Conservation (phyloP, 768 basidiomycete species). For the Tylopilus rubrobrunneus region DNA sequence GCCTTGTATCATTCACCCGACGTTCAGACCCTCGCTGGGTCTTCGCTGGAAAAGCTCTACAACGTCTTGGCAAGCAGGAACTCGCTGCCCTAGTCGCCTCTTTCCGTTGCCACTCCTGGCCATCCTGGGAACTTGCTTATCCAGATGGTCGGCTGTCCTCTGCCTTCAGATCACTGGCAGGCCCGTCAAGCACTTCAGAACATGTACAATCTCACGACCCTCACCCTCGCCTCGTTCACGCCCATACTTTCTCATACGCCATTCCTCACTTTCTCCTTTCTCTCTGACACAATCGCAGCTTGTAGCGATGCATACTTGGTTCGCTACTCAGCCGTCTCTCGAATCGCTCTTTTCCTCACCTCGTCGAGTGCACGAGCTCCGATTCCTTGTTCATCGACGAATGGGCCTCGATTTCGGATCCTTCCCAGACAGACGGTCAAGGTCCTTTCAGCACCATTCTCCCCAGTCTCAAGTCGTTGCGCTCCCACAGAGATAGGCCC, state of each 20-base stretch:
- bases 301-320: constrained; percentile 20
- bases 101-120: constrained; percentile 23
- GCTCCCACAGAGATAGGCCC: constrained; percentile 25
- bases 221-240: constrained; percentile 25
- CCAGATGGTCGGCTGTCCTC: constrained; percentile 6
- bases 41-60: constrained; percentile 16
- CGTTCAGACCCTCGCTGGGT: constrained; percentile 11
- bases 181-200: constrained; percentile 26
- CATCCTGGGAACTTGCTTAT: constrained; percentile 8
- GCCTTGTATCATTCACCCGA: constrained; percentile 23
- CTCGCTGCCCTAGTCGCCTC: constrained; percentile 25
- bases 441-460: constrained; percentile 11
- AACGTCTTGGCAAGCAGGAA: constrained; percentile 14
- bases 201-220: constrained; percentile 27
- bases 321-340: constrained; percentile 22
- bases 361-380: constrained; percentile 12
- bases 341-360: constrained; percentile 26
- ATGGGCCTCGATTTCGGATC: constrained; percentile 1
- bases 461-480: constrained; percentile 23
- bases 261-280: constrained; percentile 20
- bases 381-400: constrained; percentile 5
- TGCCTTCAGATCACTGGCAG: constrained; percentile 14
- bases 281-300: constrained; percentile 22
- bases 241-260: constrained; percentile 18
- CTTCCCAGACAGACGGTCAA: background rate